Evolutionary conservation across 495 filamentous ascomycete species (phyloP), one percentile per base, ranked within the genome.

Genomic region (Aspergillus avenaceus): DNA sequence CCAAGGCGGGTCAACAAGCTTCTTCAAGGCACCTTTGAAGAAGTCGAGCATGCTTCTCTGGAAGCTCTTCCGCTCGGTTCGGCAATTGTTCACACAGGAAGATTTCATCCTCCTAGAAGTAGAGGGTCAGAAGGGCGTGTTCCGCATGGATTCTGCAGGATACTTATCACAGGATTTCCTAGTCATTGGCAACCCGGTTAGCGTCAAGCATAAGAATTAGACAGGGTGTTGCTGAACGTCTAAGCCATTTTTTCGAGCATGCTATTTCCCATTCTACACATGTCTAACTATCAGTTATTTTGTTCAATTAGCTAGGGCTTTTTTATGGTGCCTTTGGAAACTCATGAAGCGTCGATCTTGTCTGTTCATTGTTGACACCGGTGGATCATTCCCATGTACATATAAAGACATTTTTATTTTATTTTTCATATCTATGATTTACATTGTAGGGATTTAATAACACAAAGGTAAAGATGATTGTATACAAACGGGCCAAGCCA

Each of bases 81-180:
- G 67, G 7, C 70, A 72, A 28, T 43, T 75, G 8, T 74, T 76
- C 49, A 76, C 66, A 0, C 62, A 64, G 16, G 75, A 78, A 26
- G 72, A 71, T 32, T 73, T 78, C 31, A 69, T 77, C 29, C 54
- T 76, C 13, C 40, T 79, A 29, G 63, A 73, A 42, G 53, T 76
- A 37, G 59, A 72, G 18, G 74, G 73, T 9, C 66, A 63, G 13
- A 72, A 68, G 34, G 61, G 65, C 16, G 53, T 54, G 7, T 68
- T 71, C 54, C 59, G 70, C 24, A 55, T 76, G 61, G 71, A 74
- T 53, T 65, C 65, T 8, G 63, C 66, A 38, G 73, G 73, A 3
- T 69, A 53, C 26, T 47, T 74, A 1, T 67, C 70, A 14, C 41
- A 63, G 28, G 71, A 74, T 46, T 67, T 76, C 28, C 47, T 69